Evolutionary conservation across 148 eudicot species (phyloP), one percentile per base, ranked within the genome.

Genomic region (Pouteria glomerata): DNA sequence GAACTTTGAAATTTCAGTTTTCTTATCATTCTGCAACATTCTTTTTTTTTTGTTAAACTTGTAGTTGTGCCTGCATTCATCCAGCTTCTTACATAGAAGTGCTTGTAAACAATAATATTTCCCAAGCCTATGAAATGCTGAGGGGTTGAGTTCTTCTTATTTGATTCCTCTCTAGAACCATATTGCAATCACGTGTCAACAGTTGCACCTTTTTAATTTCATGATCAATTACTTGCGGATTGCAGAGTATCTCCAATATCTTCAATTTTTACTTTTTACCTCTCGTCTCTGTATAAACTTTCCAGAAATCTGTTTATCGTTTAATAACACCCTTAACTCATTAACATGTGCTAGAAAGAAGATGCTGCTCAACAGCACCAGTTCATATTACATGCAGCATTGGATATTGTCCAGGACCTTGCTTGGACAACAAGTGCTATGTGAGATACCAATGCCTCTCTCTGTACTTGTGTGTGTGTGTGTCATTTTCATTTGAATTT

Each of bases 381-480:
- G 73, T 93, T 93, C 74, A 91, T 93, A 70, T 73, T 93, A 60
- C 97, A 93, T 77, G 97, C 97, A 29, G 94, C 98, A 59, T 84
- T 93, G 79, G 97, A 93, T 82, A 87, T 93, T 75, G 94, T 90
- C 79, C 96, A 93, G 82, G 98, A 93, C 80, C 88, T 86, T 66
- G 98, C 98, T n/a, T 94, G 99, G 99, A 88, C 96, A 74, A 95
- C 97, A 18, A 92, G 99, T 87, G 99, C 99, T 45, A 95, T 95
- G 97, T 95, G 74, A 87, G 91, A 64, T 72, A 63, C 56, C 21
- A 35, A 57, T 52, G 8, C 47, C 23, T 53, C 55, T 67, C 23
- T 37, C 44, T 42, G 13, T 35, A 15, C 0, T 1, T 62, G 6
- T 37, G 47, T 31, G 6, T 61, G 4, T 34, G 0, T 61, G 13